Percentiles rank a stretch among this genome's conserved stretches.
Evolutionary conservation across 2,329 filamentous ascomycete genomes (phyloP).

Genomic region (Venturia aucupariae): DNA sequence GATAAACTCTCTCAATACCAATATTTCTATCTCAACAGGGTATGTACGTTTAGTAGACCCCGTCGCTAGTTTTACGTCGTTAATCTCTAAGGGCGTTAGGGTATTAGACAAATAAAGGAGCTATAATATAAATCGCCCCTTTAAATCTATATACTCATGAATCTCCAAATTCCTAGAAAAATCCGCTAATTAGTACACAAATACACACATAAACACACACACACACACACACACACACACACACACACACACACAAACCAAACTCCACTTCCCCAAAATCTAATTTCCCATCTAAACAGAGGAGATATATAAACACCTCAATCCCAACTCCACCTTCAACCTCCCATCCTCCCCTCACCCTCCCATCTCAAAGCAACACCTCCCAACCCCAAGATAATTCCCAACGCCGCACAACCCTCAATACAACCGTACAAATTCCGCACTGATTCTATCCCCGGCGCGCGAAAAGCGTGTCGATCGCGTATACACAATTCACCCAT

Average conservation of each 20-base stretch:
- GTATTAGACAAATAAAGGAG: not conserved
- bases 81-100: not conserved
- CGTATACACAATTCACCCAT: constrained; percentile 28
- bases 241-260: too few relatives aligned
- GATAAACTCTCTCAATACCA: not conserved
- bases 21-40: not conserved
- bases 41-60: not conserved
- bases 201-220: too few relatives aligned
- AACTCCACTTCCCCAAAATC: too few relatives aligned
- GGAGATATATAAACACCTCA: not conserved
- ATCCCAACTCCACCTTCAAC: not conserved
- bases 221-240: too few relatives aligned
- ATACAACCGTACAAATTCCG: constrained; percentile 31
- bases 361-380: constrained; percentile 21
- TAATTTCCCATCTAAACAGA: too few relatives aligned
- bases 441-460: constrained; percentile 21
- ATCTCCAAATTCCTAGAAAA: not conserved
- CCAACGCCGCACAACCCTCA: constrained; percentile 25
- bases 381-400: constrained; percentile 32
- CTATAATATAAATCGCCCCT: not conserved
- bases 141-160: not conserved
- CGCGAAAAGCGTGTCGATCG: constrained; percentile 28
- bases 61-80: not conserved
- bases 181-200: not conserved
- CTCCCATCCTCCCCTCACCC: not conserved